Conservation (phyloP, 2,329 filamentous ascomycete species). For the Sphaerostilbella broomeana region DNA sequence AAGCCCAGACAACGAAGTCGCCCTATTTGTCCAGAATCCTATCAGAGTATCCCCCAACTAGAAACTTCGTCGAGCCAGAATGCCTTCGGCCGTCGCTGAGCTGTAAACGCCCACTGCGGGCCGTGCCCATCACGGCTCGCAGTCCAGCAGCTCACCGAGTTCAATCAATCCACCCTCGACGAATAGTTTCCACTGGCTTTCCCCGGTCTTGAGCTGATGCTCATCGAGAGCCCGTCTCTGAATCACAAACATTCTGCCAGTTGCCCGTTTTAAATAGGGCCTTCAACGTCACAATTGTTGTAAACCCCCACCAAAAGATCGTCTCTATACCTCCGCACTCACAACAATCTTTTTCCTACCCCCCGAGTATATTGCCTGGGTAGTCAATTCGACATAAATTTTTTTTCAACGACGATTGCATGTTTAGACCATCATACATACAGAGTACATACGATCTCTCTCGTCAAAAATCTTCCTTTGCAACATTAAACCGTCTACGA, state of each 20-base stretch:
- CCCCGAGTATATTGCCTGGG: background rate
- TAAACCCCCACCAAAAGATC: background rate
- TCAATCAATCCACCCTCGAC: constrained; percentile 50
- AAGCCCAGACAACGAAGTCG: constrained; percentile 60
- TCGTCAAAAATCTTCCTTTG: too few species aligned
- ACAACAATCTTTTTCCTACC: background rate
- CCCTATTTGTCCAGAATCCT: constrained; percentile 25
- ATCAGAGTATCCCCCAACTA: constrained; percentile 30
- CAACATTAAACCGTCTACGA: too few species aligned
- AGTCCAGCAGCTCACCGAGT: constrained; percentile 84
- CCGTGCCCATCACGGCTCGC: constrained; percentile 53
- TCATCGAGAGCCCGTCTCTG: constrained; percentile 34
- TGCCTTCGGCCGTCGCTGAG: constrained; percentile 76
- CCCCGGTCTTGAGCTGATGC: constrained; percentile 36
- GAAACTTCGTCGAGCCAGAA: constrained; percentile 63
- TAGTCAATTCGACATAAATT: background rate
- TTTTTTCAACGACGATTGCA: too few species aligned
- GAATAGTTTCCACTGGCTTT: constrained; percentile 58
- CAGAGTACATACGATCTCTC: too few species aligned
- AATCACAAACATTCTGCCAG: constrained; percentile 27
- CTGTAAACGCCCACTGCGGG: constrained; percentile 88
- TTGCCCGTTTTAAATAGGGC: constrained; percentile 26
- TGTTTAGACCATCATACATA: too few species aligned
- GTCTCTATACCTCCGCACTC: background rate
- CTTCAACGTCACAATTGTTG: constrained; percentile 13